Evolutionary conservation across 495 filamentous ascomycete species (phyloP).

Genomic region (Neurospora sp.): DNA sequence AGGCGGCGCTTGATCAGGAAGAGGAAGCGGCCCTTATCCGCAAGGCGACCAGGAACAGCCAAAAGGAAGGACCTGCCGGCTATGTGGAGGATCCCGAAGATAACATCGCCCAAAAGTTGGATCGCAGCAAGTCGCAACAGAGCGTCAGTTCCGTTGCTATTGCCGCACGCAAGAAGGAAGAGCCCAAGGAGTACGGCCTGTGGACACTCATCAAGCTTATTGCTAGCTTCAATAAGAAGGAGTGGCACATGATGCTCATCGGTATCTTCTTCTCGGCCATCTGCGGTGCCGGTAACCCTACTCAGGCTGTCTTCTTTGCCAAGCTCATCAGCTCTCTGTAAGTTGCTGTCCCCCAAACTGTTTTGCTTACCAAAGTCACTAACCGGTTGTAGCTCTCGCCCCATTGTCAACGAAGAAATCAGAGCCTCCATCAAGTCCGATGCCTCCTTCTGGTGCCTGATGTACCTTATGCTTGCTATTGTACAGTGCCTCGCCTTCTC

Average conservation of each 20-base stretch:
- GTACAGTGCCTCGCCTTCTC: slow-evolving; percentile 61
- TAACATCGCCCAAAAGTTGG: slow-evolving; percentile 44
- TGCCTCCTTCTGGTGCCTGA: slow-evolving; percentile 79
- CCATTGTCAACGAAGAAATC: slow-evolving; percentile 22
- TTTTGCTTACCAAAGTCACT: slow-evolving; percentile 3
- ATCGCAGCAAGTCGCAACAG: slow-evolving; percentile 53
- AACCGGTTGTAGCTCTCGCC: slow-evolving; percentile 21
- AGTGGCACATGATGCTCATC: slow-evolving; percentile 62
- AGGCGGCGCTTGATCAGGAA: slow-evolving; percentile 29
- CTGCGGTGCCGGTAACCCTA: slow-evolving; percentile 75
- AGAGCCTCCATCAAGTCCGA: slow-evolving; percentile 45
- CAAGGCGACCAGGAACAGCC: slow-evolving; percentile 23
- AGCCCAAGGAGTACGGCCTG: slow-evolving; percentile 49
- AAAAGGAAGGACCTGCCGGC: slow-evolving; percentile 10
- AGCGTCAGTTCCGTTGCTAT: slow-evolving; percentile 64
- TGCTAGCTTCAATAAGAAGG: slow-evolving; percentile 68
- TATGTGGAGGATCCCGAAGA: slow-evolving; percentile 49
- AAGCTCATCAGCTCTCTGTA: slow-evolving; percentile 60
- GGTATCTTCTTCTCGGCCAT: slow-evolving; percentile 72
- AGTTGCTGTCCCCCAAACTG: slow-evolving; percentile 8
- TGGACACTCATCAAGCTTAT: slow-evolving; percentile 82
- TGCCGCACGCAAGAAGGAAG: slow-evolving; percentile 39
- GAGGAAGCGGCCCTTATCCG: slow-evolving; percentile 39
- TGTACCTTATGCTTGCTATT: slow-evolving; percentile 92
- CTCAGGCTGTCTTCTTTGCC: slow-evolving; percentile 82